Conservation (phyloP, 1,284 basidiomycete genomes). For the Farysia itapuensis region DNA sequence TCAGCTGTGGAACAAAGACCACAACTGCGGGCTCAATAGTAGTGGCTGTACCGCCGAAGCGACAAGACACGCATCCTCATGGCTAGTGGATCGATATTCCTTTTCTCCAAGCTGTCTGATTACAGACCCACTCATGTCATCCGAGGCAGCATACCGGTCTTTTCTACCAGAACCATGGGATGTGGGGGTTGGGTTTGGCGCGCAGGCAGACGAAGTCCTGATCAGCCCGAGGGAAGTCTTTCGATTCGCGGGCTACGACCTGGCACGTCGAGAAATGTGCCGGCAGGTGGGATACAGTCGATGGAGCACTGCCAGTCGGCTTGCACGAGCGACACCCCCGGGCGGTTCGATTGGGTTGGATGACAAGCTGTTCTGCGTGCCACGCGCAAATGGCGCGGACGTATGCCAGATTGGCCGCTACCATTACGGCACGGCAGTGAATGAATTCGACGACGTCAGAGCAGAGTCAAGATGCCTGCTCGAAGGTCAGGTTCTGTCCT, state of each 20-base stretch:
- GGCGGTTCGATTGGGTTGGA: neutral
- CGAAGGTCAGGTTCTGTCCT: slow-evolving; percentile 1
- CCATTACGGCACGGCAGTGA: neutral
- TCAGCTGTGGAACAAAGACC: too few relatives aligned
- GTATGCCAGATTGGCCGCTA: too few relatives aligned
- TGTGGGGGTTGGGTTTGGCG: neutral
- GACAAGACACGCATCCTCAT: neutral
- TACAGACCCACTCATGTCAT: neutral
- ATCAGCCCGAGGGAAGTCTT: neutral
- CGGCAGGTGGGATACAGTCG: neutral
- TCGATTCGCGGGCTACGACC: neutral
- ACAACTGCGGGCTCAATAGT: too few relatives aligned
- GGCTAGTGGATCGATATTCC: neutral
- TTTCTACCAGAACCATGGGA: neutral
- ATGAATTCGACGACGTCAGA: neutral
- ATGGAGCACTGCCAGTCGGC: neutral
- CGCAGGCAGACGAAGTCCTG: neutral
- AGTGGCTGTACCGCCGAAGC: too few relatives aligned
- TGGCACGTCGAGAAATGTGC: neutral
- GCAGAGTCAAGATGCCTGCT: neutral
- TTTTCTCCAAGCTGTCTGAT: neutral
- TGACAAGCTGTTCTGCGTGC: slow-evolving; percentile 1
- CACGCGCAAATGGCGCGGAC: too few relatives aligned
- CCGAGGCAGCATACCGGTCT: neutral
- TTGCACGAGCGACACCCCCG: neutral